Evolutionary conservation across 768 basidiomycete genomes (phyloP).

Genomic region (Termitomyces sp.): DNA sequence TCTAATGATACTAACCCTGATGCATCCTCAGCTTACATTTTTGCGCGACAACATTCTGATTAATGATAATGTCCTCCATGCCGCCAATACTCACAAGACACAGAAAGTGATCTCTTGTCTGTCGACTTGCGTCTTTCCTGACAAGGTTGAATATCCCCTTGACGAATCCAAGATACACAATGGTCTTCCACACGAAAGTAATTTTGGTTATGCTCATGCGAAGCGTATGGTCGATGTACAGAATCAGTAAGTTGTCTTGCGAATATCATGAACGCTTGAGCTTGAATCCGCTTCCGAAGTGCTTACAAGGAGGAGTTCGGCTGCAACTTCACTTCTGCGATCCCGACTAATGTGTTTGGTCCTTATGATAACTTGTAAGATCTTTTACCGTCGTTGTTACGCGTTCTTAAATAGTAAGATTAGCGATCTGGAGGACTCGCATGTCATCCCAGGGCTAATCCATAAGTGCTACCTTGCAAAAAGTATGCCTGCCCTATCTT

Average conservation of each 20-base stretch:
- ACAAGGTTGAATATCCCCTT: constrained; percentile 89
- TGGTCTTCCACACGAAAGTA: constrained; percentile 89
- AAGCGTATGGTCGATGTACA: constrained; percentile 95
- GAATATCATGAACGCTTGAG: not conserved
- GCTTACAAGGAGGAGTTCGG: constrained; percentile 97
- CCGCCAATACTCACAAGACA: constrained; percentile 56
- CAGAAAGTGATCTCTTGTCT: constrained; percentile 90
- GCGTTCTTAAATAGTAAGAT: constrained; percentile 8
- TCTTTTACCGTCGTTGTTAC: not conserved
- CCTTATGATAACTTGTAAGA: constrained; percentile 88
- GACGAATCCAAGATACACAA: constrained; percentile 90
- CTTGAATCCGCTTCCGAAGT: constrained; percentile 30
- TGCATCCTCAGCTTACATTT: constrained; percentile 64
- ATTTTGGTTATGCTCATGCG: constrained; percentile 96
- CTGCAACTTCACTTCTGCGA: constrained; percentile 92
- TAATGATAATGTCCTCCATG: constrained; percentile 89
- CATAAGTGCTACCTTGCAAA: constrained; percentile 93
- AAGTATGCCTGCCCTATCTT: constrained; percentile 38
- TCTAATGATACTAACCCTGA: not conserved
- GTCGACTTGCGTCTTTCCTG: constrained; percentile 96
- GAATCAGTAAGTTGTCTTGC: constrained; percentile 63
- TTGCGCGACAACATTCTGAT: constrained; percentile 92
- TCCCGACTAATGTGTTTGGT: constrained; percentile 97
- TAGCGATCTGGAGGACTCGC: constrained; percentile 83
- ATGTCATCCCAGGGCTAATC: constrained; percentile 91